Conservation (phyloP, 306 rosid genomes). For the Cicer pinnatifidum region DNA sequence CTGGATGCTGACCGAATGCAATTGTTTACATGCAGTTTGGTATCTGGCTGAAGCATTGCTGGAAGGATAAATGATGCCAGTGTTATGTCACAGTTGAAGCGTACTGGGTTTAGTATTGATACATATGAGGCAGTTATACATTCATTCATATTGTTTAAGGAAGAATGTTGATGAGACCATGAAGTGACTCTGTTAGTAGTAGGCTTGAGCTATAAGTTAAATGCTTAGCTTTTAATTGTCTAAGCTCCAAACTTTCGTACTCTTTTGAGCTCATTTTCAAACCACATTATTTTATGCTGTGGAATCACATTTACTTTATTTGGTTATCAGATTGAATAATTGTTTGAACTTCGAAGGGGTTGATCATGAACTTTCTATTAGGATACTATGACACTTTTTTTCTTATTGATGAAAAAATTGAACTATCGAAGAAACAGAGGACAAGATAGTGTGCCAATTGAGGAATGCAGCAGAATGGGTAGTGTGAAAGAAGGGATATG, state of each 20-base stretch:
- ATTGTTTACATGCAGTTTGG: constrained; percentile 62
- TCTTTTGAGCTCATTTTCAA: not conserved
- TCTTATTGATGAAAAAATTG: too few relatives aligned
- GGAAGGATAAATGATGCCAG: constrained; percentile 84
- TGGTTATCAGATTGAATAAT: too few relatives aligned
- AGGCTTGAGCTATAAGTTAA: constrained; percentile 15
- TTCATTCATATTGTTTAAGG: constrained; percentile 59
- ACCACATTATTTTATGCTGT: not conserved
- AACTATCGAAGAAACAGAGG: too few relatives aligned
- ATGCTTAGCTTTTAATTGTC: constrained; percentile 14
- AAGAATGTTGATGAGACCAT: constrained; percentile 59
- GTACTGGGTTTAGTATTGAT: constrained; percentile 68
- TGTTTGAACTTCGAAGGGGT: too few relatives aligned
- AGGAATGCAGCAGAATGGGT: too few relatives aligned
- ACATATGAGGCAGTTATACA: constrained; percentile 74
- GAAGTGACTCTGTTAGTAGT: constrained; percentile 37
- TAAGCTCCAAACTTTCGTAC: constrained; percentile 22
- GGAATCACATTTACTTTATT: too few relatives aligned
- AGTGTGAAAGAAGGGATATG: too few relatives aligned
- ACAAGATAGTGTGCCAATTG: too few relatives aligned
- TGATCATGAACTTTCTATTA: too few relatives aligned
- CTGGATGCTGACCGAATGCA: constrained; percentile 63
- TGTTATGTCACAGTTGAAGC: constrained; percentile 67
- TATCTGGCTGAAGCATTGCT: constrained; percentile 71
- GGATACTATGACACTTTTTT: too few relatives aligned